phyloP scores from a whole-genome alignment of 2,329 filamentous ascomycete species.

The Parasarocladium wereldwijsianum region DNA sequence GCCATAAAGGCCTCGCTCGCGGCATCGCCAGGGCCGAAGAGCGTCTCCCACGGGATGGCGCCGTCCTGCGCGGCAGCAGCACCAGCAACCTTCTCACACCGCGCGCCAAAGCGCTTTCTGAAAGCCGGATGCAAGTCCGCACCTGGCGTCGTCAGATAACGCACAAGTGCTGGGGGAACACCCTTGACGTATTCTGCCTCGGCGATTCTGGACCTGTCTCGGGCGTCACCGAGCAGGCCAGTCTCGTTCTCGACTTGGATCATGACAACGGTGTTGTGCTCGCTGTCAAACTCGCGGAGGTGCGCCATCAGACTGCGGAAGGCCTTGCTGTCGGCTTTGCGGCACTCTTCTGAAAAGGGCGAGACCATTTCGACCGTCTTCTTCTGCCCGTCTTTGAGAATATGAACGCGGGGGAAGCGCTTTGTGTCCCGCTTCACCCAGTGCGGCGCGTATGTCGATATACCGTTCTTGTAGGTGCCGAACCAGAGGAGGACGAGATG shows the following conservation, averaged over 20 bases:
- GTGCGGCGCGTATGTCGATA: conserved; percentile 18
- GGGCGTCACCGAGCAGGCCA: conserved; percentile 34
- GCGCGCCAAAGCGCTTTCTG: conserved; percentile 11
- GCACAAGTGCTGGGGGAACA: conserved; percentile 13
- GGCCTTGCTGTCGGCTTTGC: conserved; percentile 16
- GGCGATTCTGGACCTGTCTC: conserved; percentile 27
- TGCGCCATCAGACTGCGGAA: conserved; percentile 18
- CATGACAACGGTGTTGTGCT: conserved; percentile 36
- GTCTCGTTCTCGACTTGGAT: conserved; percentile 43
- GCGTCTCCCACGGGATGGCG: conserved; percentile 14
- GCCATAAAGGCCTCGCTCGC: conserved; percentile 24
- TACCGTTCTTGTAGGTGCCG: conserved; percentile 22
- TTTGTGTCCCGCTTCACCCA: conserved; percentile 22
- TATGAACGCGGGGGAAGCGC: conserved; percentile 18
- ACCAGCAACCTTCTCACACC: not conserved
- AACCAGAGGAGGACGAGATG: conserved; percentile 23
- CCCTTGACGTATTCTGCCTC: conserved; percentile 23
- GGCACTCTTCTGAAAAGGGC: conserved; percentile 14
- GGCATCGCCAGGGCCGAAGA: conserved; percentile 15
- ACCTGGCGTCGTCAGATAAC: conserved; percentile 9
- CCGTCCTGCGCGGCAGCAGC: conserved; percentile 10
- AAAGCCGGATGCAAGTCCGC: conserved; percentile 15
- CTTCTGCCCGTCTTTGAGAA: conserved; percentile 16
- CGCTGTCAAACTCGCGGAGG: conserved; percentile 25
- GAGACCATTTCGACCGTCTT: conserved; percentile 19